A percentile compares a stretch with the other conserved stretches of the same genome.
These are phyloP conservation scores for Petasospora rhodanensis DNA, from an alignment of 1,139 yeast genomes.

Conservation along the genomic window DNA sequence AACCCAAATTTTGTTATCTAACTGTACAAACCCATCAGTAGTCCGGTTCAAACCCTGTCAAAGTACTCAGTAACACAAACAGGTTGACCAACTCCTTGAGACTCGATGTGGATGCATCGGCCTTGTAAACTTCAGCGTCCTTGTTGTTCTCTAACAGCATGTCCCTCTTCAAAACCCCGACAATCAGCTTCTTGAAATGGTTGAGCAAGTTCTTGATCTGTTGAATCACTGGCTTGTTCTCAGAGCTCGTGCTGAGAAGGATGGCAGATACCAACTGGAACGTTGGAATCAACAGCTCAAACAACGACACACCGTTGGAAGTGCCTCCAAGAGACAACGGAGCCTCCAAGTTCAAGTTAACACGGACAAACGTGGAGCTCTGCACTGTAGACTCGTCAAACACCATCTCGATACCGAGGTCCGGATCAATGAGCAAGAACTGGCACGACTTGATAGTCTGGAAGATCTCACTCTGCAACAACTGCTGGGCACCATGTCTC, in stretches of 20 bases:
- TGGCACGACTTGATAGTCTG: slow-evolving; percentile 53
- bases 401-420: slow-evolving; percentile 56
- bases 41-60: slow-evolving; percentile 38
- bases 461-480: slow-evolving; percentile 72
- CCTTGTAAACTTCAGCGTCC: slow-evolving; percentile 22
- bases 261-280: slow-evolving; percentile 71
- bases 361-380: slow-evolving; percentile 32
- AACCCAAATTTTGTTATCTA: not conserved
- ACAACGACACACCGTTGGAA: slow-evolving; percentile 44
- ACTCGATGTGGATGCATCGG: slow-evolving; percentile 28
- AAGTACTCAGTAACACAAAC: slow-evolving; percentile 52
- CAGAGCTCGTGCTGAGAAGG: slow-evolving; percentile 73
- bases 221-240: slow-evolving; percentile 57
- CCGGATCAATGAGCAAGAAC: slow-evolving; percentile 70
- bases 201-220: slow-evolving; percentile 51
- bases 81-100: slow-evolving; percentile 50
- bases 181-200: slow-evolving; percentile 52
- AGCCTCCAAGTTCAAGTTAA: slow-evolving; percentile 47
- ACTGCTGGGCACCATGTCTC: slow-evolving; percentile 68
- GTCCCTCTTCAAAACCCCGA: slow-evolving; percentile 70
- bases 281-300: slow-evolving; percentile 70
- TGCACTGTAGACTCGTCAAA: slow-evolving; percentile 32
- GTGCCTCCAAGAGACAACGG: slow-evolving; percentile 36
- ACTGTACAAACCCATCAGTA: slow-evolving; percentile 5
- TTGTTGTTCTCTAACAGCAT: slow-evolving; percentile 31